Evolutionary conservation across 805 yeast genomes (phyloP), one percentile per base, ranked within the genome.

Genomic region (Metschnikowia drakensbergensis): DNA sequence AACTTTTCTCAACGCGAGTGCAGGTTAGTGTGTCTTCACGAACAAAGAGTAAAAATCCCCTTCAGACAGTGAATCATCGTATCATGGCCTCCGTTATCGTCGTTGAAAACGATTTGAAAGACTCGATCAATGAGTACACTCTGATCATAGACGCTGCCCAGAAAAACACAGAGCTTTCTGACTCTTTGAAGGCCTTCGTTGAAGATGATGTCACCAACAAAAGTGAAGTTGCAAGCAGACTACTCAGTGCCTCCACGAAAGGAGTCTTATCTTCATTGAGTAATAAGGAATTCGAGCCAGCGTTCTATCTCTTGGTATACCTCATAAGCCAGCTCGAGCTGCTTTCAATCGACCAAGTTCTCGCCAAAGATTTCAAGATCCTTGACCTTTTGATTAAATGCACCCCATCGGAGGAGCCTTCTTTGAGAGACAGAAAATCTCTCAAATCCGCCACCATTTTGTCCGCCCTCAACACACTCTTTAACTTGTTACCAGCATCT

Each of bases 261-360:
- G 62, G 59, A n/a, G 57, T 48, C 22, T 64, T 73, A 52, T 57
- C 60, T 30, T 61, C 65, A 47, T 67, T 73, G 55, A 60, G 66
- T 42, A 76, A 73, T 60, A 71, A 65, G 51, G 77, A 72, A 48
- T 73, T 73, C 46, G 77, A 73, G 60, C 71, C 76, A 25, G 62
- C 75, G n/a, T 69, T 71, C 62, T 69, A 72, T 55, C 65, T 73
- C 57, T 59, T 69, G 49, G 58, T 66, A 30, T 67, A 70, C 55
- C 63, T 73, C 37, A 60, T 69, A 47, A 54, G 55, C 26, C 63
- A 68, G 50, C 63, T 71, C 35, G 58, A 66, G 46, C 62, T 58
- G n/a, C 52, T 57, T 32, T 31, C 55, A 23, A 36, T 59, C 34
- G 64, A 60, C 38, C 49, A 52, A 11, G 65, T 63, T 17, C 61